A percentile compares a stretch with the other conserved stretches of the same genome.
Evolutionary conservation across 2,329 filamentous ascomycete species (phyloP).

Genomic region (Setomelanomma holmii): DNA sequence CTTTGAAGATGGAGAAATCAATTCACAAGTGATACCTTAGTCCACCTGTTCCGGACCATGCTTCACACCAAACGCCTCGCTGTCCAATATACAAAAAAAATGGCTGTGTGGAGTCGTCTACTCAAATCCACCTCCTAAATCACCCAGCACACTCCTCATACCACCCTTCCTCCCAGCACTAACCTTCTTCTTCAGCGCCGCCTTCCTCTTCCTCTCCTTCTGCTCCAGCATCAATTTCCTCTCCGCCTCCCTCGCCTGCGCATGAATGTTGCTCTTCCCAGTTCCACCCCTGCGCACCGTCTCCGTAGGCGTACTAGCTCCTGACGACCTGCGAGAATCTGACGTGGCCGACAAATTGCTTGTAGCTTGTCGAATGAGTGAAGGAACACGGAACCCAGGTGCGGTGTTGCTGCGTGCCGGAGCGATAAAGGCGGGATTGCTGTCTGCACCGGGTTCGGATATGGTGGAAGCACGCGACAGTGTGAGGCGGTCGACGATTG

Average conservation of each 20-base stretch:
- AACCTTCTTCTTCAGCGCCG: conserved; percentile 55
- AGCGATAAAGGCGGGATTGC: conserved; percentile 64
- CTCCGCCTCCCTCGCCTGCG: conserved; percentile 65
- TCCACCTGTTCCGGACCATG: not conserved
- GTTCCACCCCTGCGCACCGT: conserved; percentile 57
- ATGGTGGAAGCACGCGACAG: conserved; percentile 64
- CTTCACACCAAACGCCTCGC: not conserved
- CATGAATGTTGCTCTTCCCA: conserved; percentile 68
- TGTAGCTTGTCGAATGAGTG: conserved; percentile 75
- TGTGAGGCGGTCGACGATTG: conserved; percentile 75
- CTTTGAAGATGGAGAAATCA: too few species aligned
- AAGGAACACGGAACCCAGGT: conserved; percentile 69
- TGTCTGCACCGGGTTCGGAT: conserved; percentile 32
- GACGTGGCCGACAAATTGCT: conserved; percentile 54
- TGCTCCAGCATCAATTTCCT: conserved; percentile 59
- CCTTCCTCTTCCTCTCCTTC: conserved; percentile 59
- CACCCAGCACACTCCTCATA: conserved; percentile 43
- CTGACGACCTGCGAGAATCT: conserved; percentile 42
- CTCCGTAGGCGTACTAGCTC: conserved; percentile 29
- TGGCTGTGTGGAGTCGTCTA: conserved; percentile 22
- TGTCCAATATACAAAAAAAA: too few species aligned
- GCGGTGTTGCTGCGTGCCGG: conserved; percentile 47
- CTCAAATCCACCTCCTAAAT: conserved; percentile 46
- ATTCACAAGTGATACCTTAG: not conserved
- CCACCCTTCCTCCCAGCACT: conserved; percentile 31